phyloP scores from a whole-genome alignment of 768 basidiomycete species.

The Tephrocybe rancida region DNA sequence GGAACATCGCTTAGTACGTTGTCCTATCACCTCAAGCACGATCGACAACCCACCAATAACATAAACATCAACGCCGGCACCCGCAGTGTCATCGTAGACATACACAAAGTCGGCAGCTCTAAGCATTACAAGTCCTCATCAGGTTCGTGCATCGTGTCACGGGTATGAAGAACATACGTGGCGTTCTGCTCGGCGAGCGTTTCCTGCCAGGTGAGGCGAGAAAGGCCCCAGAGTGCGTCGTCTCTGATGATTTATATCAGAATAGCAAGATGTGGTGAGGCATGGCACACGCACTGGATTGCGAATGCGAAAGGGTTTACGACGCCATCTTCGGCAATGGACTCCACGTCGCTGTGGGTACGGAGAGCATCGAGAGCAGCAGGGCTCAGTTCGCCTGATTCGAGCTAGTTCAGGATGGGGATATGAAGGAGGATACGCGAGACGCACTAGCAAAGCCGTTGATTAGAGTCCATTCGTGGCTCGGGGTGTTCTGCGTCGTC shows the following conservation, averaged over 20 bases:
- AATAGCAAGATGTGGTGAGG: neutral
- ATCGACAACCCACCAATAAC: constrained; percentile 32
- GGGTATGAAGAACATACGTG: neutral
- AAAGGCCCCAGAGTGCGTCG: constrained; percentile 34
- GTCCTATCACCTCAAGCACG: neutral
- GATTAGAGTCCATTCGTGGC: constrained; percentile 28
- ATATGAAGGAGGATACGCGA: neutral
- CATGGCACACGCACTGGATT: constrained; percentile 20
- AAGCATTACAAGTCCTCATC: neutral
- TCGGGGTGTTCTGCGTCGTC: constrained; percentile 2
- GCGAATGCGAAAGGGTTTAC: constrained; percentile 16
- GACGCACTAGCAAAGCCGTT: constrained; percentile 33
- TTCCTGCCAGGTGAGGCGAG: constrained; percentile 23
- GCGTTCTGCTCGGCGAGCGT: constrained; percentile 17
- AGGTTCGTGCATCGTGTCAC: neutral
- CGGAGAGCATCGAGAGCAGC: constrained; percentile 24
- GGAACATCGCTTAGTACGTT: neutral
- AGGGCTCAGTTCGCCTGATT: constrained; percentile 17
- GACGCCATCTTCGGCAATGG: constrained; percentile 24
- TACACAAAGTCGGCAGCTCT: constrained; percentile 15
- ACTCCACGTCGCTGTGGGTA: constrained; percentile 22
- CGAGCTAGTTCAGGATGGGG: neutral
- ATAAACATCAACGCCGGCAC: constrained; percentile 31
- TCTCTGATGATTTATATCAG: constrained; percentile 13
- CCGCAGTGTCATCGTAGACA: constrained; percentile 15